A percentile compares a stretch with the other conserved stretches of the same genome.
Evolutionary conservation across 1,284 basidiomycete genomes (phyloP).

Genomic region (Spongispora temasekensis): DNA sequence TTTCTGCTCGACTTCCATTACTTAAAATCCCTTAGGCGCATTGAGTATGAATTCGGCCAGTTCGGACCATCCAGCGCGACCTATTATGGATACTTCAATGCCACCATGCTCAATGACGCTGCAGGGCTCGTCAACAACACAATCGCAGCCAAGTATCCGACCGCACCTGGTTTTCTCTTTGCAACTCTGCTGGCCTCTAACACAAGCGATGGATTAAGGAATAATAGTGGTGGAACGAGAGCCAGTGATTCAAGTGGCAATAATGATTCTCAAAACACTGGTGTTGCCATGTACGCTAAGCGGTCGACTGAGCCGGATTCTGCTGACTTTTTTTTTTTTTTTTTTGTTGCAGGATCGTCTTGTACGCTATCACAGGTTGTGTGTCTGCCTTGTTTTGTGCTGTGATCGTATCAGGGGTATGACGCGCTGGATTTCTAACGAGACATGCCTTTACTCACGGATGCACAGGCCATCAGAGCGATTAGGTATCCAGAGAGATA

Average conservation of each 20-base stretch:
- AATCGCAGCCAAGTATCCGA: slow-evolving; percentile 42
- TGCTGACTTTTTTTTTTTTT: slow-evolving; percentile 9
- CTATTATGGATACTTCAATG: slow-evolving; percentile 59
- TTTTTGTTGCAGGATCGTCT: slow-evolving; percentile 78
- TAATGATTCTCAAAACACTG: slow-evolving; percentile 49
- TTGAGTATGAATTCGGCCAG: slow-evolving; percentile 65
- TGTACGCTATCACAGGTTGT: slow-evolving; percentile 85
- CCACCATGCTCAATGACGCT: slow-evolving; percentile 57
- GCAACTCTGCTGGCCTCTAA: slow-evolving; percentile 71
- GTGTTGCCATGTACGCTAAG: slow-evolving; percentile 76
- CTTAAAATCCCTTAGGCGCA: slow-evolving; percentile 54
- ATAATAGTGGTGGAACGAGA: slow-evolving; percentile 14
- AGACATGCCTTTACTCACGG: slow-evolving; percentile 8
- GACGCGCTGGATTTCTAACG: slow-evolving; percentile 26
- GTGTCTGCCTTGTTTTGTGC: slow-evolving; percentile 80
- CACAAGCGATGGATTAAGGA: slow-evolving; percentile 42
- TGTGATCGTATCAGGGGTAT: slow-evolving; percentile 79
- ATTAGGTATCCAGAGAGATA: slow-evolving; percentile 91
- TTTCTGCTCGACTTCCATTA: slow-evolving; percentile 32
- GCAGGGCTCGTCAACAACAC: slow-evolving; percentile 51
- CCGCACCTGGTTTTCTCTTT: slow-evolving; percentile 60
- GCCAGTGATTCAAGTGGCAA: slow-evolving; percentile 11
- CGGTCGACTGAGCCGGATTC: slow-evolving; percentile 1
- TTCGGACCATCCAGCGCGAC: slow-evolving; percentile 49
- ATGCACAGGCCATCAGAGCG: slow-evolving; percentile 70